A percentile compares a stretch with the other conserved stretches of the same genome.
Conservation (phyloP, 1,284 basidiomycete genomes). For the Ceratobasidium sp. region DNA sequence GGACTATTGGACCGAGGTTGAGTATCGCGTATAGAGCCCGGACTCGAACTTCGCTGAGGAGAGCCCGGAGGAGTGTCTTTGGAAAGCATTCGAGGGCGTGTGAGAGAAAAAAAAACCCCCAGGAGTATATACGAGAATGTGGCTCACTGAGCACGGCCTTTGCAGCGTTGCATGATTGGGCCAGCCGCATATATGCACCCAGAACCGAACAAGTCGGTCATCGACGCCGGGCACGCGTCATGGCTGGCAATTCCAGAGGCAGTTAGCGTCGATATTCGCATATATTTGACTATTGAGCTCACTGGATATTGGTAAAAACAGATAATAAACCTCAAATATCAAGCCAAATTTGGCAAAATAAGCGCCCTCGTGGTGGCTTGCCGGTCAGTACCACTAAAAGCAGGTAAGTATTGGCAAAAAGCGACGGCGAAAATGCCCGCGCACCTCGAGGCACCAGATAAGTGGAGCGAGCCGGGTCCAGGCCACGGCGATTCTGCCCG, state of each 20-base stretch:
- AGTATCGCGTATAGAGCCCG: slow-evolving; percentile 2
- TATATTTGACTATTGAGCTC: not conserved
- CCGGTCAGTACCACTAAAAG: not conserved
- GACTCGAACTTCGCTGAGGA: slow-evolving; percentile 6
- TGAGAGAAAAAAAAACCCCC: not conserved
- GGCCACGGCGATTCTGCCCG: too few relatives aligned
- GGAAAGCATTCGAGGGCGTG: not conserved
- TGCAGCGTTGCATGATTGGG: too few relatives aligned
- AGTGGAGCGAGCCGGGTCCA: not conserved
- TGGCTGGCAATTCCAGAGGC: not conserved
- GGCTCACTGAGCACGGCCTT: not conserved
- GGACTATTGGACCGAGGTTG: slow-evolving; percentile 2
- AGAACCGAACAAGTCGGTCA: not conserved
- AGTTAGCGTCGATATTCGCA: not conserved
- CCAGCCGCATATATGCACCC: not conserved
- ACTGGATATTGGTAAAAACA: not conserved
- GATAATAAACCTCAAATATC: not conserved
- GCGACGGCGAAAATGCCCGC: not conserved
- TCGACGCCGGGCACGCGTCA: not conserved
- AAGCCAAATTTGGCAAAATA: not conserved
- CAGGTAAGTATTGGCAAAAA: not conserved
- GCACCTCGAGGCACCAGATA: too few relatives aligned
- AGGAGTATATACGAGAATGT: not conserved
- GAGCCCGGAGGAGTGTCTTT: not conserved
- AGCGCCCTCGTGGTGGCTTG: not conserved